A percentile compares a stretch with the other conserved stretches of the same genome.
Evolutionary conservation across 176 grass and related monocot species (phyloP).

Genomic region (Bothriochloa decipiens): DNA sequence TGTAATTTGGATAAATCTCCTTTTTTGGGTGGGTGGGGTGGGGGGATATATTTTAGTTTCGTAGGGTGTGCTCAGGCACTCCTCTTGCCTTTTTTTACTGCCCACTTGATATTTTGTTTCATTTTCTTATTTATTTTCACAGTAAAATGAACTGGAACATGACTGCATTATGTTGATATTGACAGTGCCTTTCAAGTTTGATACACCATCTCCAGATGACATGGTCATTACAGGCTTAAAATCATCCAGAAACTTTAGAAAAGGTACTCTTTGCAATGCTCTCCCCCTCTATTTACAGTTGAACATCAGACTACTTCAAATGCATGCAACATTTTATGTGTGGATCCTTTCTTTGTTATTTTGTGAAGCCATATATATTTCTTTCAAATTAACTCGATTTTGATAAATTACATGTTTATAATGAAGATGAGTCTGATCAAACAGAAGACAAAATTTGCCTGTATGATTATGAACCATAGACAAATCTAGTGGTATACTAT

Average conservation of each 20-base stretch:
- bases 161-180: constrained; percentile 47
- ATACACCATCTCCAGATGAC: constrained; percentile 87
- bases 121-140: not conserved
- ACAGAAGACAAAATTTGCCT: not conserved
- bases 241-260: constrained; percentile 52
- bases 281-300: not conserved
- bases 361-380: not conserved
- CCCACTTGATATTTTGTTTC: constrained; percentile 1
- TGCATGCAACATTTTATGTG: not conserved
- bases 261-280: constrained; percentile 50
- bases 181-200: constrained; percentile 91
- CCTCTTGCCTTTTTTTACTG: not conserved
- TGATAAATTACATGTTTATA: not conserved
- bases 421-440: not conserved
- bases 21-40: not conserved
- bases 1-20: constrained; percentile 16
- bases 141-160: constrained; percentile 34
- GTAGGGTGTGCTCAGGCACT: not conserved
- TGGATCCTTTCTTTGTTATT: not conserved
- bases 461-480: not conserved
- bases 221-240: constrained; percentile 71
- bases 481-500: constrained; percentile 2
- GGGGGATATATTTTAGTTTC: constrained; percentile 9
- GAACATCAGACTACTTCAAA: constrained; percentile 5
- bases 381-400: not conserved